Evolutionary conservation across 495 filamentous ascomycete species (phyloP).

Genomic region (Xylaria nigripes): DNA sequence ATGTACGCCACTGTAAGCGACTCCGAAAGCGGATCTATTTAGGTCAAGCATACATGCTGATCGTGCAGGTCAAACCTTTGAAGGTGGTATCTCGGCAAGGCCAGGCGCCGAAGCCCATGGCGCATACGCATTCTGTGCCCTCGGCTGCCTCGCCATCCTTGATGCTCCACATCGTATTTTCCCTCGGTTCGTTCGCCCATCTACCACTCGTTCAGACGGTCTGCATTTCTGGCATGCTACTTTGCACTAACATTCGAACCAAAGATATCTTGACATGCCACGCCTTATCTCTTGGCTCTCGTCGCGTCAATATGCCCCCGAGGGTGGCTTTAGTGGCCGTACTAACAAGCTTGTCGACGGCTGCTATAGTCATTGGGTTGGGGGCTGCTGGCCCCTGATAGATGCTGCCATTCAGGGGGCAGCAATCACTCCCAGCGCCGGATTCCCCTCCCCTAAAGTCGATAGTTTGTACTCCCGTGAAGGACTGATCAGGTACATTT

Average conservation of each 20-base stretch:
- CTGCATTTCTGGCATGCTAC: conserved; percentile 1
- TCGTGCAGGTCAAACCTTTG: conserved; percentile 73
- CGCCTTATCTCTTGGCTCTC: conserved; percentile 78
- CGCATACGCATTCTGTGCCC: conserved; percentile 90
- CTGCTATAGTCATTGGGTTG: conserved; percentile 97
- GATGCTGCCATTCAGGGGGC: conserved; percentile 63
- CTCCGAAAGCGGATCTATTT: conserved; percentile 1
- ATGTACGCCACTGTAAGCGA: conserved; percentile 68
- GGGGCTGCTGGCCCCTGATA: conserved; percentile 83
- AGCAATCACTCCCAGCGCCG: conserved; percentile 19
- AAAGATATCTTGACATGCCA: conserved; percentile 69
- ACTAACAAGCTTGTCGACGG: conserved; percentile 99
- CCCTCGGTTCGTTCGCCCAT: conserved; percentile 41
- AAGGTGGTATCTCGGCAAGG: conserved; percentile 80
- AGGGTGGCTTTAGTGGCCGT: conserved; percentile 83
- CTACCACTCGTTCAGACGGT: not conserved
- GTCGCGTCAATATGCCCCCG: conserved; percentile 79
- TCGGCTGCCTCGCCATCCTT: conserved; percentile 78
- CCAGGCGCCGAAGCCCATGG: conserved; percentile 89
- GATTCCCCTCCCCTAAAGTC: conserved; percentile 24
- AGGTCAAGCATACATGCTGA: conserved; percentile 14
- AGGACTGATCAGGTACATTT: conserved; percentile 78
- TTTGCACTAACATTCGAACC: conserved; percentile 7
- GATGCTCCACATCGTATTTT: conserved; percentile 67
- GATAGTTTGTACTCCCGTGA: conserved; percentile 67